Conservation (phyloP, 169 alveolate genomes). For the Hepatocystis sp. region DNA sequence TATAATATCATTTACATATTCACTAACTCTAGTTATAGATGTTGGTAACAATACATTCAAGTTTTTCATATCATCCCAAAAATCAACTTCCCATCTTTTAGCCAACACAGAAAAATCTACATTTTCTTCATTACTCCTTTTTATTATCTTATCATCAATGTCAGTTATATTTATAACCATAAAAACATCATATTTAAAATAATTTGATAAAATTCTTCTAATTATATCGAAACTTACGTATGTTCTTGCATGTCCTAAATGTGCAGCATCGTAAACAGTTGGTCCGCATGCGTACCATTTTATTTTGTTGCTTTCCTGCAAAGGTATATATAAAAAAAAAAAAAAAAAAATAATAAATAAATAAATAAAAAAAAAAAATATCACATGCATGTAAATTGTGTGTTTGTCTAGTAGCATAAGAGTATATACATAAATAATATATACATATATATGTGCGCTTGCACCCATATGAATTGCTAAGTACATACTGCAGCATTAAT, state of each 20-base stretch:
- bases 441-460: too few relatives aligned
- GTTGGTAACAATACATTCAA: constrained; percentile 95
- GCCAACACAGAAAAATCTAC: constrained; percentile 88
- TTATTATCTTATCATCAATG: constrained; percentile 98
- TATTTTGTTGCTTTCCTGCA: constrained; percentile 87
- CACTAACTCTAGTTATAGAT: constrained; percentile 96
- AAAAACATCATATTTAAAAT: constrained; percentile 96
- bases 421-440: too few relatives aligned
- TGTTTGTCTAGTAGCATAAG: too few relatives aligned
- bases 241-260: constrained; percentile 99
- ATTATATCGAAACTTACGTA: constrained; percentile 96
- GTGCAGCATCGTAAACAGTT: constrained; percentile 98
- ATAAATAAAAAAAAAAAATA: not conserved
- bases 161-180: constrained; percentile 98
- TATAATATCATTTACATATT: constrained; percentile 95
- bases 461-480: too few relatives aligned
- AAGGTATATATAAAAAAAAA: too few relatives aligned
- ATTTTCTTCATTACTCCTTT: constrained; percentile 83
- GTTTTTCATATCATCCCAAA: constrained; percentile 92
- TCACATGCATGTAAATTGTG: too few relatives aligned
- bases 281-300: constrained; percentile 96
- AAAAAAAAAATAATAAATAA: not conserved
- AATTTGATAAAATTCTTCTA: constrained; percentile 94
- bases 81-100: constrained; percentile 93
- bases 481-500: too few relatives aligned